Conservation (phyloP, 1,284 basidiomycete genomes). For the Rhodotorula sp. region DNA sequence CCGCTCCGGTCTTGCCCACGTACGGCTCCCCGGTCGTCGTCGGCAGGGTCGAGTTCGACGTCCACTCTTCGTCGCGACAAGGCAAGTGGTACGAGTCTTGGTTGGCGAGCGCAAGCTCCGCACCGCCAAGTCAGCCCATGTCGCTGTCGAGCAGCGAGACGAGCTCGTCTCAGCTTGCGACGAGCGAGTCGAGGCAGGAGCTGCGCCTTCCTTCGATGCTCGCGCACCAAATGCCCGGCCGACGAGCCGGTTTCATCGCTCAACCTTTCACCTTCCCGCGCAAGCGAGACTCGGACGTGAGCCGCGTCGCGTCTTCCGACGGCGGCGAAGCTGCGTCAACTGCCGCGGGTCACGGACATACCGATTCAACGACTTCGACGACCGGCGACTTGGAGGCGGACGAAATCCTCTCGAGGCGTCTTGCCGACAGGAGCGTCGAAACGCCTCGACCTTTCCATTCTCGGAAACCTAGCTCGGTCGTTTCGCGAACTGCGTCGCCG, state of each 20-base stretch:
- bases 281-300: background rate
- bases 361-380: background rate
- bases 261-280: slow-evolving; percentile 1
- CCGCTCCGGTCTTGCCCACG: background rate
- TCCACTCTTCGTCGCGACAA: slow-evolving; percentile 56
- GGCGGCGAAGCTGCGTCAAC: background rate
- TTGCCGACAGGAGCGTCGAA: slow-evolving; percentile 1
- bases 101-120: slow-evolving; percentile 49
- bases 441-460: background rate
- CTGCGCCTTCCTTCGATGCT: slow-evolving; percentile 18
- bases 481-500: slow-evolving; percentile 6
- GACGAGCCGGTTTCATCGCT: background rate
- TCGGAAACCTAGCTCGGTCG: slow-evolving; percentile 7
- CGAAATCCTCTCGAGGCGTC: background rate
- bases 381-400: background rate
- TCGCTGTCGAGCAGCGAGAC: background rate
- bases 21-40: slow-evolving; percentile 55
- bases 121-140: background rate
- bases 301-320: background rate
- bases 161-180: background rate
- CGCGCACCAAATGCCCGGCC: slow-evolving; percentile 6
- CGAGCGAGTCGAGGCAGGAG: slow-evolving; percentile 18
- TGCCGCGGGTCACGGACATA: background rate
- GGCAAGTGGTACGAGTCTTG: slow-evolving; percentile 75
- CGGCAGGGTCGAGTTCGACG: slow-evolving; percentile 83